Evolutionary conservation across 2,329 filamentous ascomycete species (phyloP).

Genomic region (Scedosporium boydii): DNA sequence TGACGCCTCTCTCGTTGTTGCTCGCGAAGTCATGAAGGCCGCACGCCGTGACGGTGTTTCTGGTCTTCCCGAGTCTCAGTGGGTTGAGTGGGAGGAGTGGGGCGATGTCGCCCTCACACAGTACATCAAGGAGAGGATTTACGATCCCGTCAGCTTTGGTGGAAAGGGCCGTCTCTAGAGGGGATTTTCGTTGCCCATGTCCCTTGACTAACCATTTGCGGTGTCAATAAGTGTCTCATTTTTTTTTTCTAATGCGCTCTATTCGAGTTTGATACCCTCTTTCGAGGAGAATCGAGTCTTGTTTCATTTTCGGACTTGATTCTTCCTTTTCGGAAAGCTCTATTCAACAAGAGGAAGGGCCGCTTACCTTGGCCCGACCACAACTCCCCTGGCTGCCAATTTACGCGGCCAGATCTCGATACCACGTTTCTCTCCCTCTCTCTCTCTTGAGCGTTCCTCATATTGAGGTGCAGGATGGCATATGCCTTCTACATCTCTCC

Average conservation of each 20-base stretch:
- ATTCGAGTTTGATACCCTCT: conserved; percentile 7
- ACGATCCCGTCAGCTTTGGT: conserved; percentile 40
- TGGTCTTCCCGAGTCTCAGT: conserved; percentile 55
- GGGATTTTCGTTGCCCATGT: background rate
- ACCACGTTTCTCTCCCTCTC: background rate
- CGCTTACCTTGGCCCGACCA: background rate
- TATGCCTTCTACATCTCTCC: background rate
- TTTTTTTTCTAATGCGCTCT: background rate
- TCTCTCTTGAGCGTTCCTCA: background rate
- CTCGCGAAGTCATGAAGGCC: conserved; percentile 86
- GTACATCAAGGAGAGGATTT: conserved; percentile 51
- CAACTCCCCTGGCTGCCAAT: background rate
- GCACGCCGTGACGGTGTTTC: conserved; percentile 76
- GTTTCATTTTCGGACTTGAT: conserved; percentile 1
- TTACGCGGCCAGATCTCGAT: background rate
- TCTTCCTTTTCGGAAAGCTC: background rate
- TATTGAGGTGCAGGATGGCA: background rate
- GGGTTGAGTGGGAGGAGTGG: conserved; percentile 66
- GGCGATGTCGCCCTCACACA: conserved; percentile 51
- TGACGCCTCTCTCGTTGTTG: conserved; percentile 78
- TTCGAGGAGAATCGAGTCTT: background rate
- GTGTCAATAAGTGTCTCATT: background rate
- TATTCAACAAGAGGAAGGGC: background rate
- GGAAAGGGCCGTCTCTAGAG: conserved; percentile 3
- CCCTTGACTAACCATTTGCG: background rate